These are phyloP conservation scores for Cryoendolithus antarcticus DNA, from an alignment of 2,329 filamentous ascomycete species.

Conservation along the genomic window DNA sequence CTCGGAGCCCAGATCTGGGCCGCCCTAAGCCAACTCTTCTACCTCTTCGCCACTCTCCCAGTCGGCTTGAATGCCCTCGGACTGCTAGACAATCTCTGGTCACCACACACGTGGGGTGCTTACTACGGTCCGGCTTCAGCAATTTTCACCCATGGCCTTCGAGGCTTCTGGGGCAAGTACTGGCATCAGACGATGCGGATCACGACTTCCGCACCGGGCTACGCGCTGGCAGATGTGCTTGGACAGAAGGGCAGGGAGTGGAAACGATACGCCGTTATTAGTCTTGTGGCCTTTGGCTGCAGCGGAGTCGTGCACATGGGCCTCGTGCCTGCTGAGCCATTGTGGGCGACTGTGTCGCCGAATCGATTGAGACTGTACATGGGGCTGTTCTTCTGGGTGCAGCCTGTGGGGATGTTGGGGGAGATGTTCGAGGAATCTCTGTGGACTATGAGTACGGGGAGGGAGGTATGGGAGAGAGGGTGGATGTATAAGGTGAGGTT, in stretches of 20 bases:
- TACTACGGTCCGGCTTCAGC: conserved; percentile 16
- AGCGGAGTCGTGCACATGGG: conserved; percentile 20
- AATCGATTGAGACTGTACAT: conserved; percentile 8
- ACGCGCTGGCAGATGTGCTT: conserved; percentile 12
- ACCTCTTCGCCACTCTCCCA: conserved; percentile 12
- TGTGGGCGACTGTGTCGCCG: conserved; percentile 4
- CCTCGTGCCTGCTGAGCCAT: conserved; percentile 18
- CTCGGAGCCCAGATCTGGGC: background rate
- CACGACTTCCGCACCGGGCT: conserved; percentile 14
- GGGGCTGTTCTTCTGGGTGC: conserved; percentile 18
- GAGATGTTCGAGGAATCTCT: conserved; percentile 10
- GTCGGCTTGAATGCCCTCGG: conserved; percentile 12
- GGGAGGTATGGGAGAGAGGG: background rate
- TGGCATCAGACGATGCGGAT: conserved; percentile 23
- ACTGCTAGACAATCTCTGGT: conserved; percentile 11
- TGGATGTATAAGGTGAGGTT: conserved; percentile 4
- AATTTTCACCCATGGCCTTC: conserved; percentile 13
- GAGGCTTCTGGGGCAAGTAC: conserved; percentile 20
- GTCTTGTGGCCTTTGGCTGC: conserved; percentile 15
- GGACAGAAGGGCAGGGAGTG: conserved; percentile 6
- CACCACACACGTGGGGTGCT: conserved; percentile 18
- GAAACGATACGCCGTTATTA: conserved; percentile 13
- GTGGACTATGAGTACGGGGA: background rate
- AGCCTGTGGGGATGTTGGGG: conserved; percentile 15
- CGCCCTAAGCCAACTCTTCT: conserved; percentile 14